These are phyloP conservation scores for Mycena epipterygia DNA, from an alignment of 768 basidiomycete species.

Conservation along the genomic window DNA sequence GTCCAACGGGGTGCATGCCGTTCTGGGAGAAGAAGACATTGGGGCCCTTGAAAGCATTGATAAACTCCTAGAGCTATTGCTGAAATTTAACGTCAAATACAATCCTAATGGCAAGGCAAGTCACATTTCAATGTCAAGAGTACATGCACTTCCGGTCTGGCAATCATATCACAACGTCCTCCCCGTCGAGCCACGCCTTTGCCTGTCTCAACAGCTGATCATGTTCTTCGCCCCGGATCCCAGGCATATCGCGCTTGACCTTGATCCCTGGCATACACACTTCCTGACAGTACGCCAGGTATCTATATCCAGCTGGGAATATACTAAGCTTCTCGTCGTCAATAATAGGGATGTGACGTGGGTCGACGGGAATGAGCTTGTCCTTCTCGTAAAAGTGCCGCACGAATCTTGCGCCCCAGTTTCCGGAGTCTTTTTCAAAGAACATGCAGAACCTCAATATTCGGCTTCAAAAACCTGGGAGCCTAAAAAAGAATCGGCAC, in stretches of 20 bases:
- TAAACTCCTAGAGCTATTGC: too few species aligned
- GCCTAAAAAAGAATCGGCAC: neutral
- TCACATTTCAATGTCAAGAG: too few species aligned
- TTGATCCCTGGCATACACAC: constrained; percentile 37
- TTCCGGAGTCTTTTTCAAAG: constrained; percentile 34
- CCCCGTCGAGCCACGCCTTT: constrained; percentile 39
- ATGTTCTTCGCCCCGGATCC: constrained; percentile 38
- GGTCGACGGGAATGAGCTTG: constrained; percentile 40
- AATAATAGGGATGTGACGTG: constrained; percentile 33
- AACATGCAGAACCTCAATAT: constrained; percentile 38
- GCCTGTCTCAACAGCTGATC: constrained; percentile 35
- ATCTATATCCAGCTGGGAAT: constrained; percentile 38
- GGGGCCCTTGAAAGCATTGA: too few species aligned
- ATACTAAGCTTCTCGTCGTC: constrained; percentile 36
- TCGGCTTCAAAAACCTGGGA: neutral
- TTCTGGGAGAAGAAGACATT: too few species aligned
- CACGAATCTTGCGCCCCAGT: constrained; percentile 40
- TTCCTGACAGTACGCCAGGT: constrained; percentile 41
- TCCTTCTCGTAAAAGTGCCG: constrained; percentile 44
- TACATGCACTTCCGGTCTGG: too few species aligned
- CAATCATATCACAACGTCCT: constrained; percentile 32
- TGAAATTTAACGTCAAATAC: too few species aligned
- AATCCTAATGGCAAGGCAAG: too few species aligned
- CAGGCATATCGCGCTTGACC: constrained; percentile 42
- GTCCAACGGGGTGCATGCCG: too few species aligned